A percentile compares a stretch with the other conserved stretches of the same genome.
These are phyloP conservation scores for Prunus davidiana DNA, from an alignment of 306 rosid species.

Conservation along the genomic window DNA sequence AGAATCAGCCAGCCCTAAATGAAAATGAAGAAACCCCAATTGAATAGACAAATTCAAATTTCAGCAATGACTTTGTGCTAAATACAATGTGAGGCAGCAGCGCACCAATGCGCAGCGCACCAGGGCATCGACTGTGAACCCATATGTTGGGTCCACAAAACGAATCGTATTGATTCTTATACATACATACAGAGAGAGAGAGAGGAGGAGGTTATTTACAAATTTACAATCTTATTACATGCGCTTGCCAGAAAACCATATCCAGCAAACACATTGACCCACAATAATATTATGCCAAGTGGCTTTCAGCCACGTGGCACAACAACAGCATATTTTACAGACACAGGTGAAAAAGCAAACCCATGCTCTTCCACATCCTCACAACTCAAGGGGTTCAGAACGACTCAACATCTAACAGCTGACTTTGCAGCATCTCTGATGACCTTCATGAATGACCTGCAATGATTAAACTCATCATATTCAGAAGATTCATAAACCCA, in stretches of 20 bases:
- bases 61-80: constrained; percentile 14
- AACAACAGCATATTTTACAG: constrained; percentile 21
- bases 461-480: neutral
- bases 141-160: constrained; percentile 18
- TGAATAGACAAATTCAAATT: constrained; percentile 11
- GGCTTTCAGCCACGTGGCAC: constrained; percentile 15
- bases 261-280: constrained; percentile 9
- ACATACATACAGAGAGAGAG: neutral
- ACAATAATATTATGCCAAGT: neutral
- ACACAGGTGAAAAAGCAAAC: constrained; percentile 17
- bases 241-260: constrained; percentile 15
- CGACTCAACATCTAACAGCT: constrained; percentile 23
- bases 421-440: constrained; percentile 19
- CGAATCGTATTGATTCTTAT: constrained; percentile 17
- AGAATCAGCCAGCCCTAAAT: neutral
- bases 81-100: constrained; percentile 12
- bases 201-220: constrained; percentile 5
- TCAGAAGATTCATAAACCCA: neutral
- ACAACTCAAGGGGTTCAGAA: constrained; percentile 10
- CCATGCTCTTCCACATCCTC: constrained; percentile 20
- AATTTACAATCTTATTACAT: constrained; percentile 9
- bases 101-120: neutral
- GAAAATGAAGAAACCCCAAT: constrained; percentile 4
- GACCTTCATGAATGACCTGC: constrained; percentile 28
- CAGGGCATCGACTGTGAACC: constrained; percentile 8